Evolutionary conservation across 306 rosid species (phyloP).

Genomic region (Pyrus pyrifolia): DNA sequence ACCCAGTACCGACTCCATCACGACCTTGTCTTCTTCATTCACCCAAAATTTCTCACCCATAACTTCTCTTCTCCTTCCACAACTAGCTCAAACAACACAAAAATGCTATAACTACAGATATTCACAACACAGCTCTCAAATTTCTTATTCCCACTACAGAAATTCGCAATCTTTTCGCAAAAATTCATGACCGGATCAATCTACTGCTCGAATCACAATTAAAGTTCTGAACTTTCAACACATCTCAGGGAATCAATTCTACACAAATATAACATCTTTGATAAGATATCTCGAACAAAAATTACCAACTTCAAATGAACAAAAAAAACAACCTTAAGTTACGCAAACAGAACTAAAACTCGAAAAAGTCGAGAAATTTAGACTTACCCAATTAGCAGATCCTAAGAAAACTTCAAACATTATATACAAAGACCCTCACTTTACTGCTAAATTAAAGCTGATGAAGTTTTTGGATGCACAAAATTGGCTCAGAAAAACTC

Average conservation of each 20-base stretch:
- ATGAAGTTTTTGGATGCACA: not conserved
- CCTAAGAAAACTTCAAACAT: not conserved
- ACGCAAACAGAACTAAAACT: not conserved
- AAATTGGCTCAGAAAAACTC: not conserved
- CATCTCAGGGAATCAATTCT: constrained; percentile 5
- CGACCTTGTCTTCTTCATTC: constrained; percentile 63
- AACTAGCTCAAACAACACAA: constrained; percentile 10
- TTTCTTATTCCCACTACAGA: not conserved
- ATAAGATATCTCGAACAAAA: not conserved
- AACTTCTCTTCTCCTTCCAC: constrained; percentile 16
- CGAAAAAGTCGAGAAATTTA: not conserved
- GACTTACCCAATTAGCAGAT: constrained; percentile 8
- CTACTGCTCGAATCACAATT: not conserved
- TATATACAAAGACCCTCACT: not conserved
- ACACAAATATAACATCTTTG: constrained; percentile 10
- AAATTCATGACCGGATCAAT: not conserved
- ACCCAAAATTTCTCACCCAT: constrained; percentile 66
- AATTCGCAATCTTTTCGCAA: not conserved
- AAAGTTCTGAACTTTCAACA: not conserved
- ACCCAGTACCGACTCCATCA: constrained; percentile 78
- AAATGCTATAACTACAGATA: constrained; percentile 6
- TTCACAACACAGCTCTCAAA: not conserved
- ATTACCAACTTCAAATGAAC: not conserved
- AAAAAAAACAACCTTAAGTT: not conserved
- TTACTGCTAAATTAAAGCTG: not conserved